Evolutionary conservation across 352 stramenopile species (phyloP), one percentile per base, ranked within the genome.

Genomic region (Pythium apleroticum): DNA sequence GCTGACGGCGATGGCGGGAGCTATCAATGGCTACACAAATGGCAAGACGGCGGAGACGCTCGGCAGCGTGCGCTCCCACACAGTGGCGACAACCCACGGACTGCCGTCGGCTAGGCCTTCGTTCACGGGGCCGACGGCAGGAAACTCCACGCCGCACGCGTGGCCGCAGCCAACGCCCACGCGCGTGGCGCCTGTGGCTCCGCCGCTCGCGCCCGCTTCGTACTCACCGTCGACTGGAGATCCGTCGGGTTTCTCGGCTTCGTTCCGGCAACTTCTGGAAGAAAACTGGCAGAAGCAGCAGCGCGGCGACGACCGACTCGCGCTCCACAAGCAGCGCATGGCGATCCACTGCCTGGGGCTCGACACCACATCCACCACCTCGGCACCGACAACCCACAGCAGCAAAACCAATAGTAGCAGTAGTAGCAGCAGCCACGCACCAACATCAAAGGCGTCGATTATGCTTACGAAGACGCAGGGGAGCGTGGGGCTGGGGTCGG

Each of bases 191-290:
- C 43, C 25, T 27, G 24, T 27, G 41, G 52, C 22, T 22, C 35
- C 14, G 25, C 14, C 22, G 52, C 24, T 41, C 19, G 2, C 37
- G 1, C 14, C 19, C 5, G 7, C 24, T 39, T 25, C 52, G 33
- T 25, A 49, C 25, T 22, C 22, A 24, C 58, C 15, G 27, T 60
- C 55, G 28, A 59, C 22, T 6, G n/a, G 50, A 19, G 81, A 89
- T 35, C 81, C 81, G 11, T 84, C 82, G 3, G 80, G 80, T 8
- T 65, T 91, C 10, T 73, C 80, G 24, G 71, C 78, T 31, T 60
- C 75, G 14, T 76, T 91, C 28, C 57, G 82, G 5, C 65, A 78
- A 31, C 68, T 89, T 10, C 68, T 91, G 4, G 82, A 91, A 50
- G 75, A 74, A 4, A 82, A 89, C 35, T 91, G 80, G 82, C 50